Evolutionary conservation across 495 filamentous ascomycete species (phyloP).

Genomic region (Trichoderma parareesei): DNA sequence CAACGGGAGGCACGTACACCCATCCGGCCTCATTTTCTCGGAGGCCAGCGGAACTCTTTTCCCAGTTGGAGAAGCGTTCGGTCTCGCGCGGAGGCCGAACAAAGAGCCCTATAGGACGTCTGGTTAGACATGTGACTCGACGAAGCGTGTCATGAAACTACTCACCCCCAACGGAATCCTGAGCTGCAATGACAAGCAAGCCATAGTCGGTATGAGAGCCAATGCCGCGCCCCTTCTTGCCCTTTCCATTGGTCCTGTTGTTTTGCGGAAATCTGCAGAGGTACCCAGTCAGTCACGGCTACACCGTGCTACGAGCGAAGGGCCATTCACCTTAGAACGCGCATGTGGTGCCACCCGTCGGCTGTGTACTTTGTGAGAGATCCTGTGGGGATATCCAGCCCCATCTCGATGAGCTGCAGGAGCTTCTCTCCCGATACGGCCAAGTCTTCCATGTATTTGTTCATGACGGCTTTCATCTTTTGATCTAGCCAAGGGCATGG

Average conservation of each 20-base stretch:
- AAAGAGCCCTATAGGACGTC: constrained; percentile 25
- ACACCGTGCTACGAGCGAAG: neutral
- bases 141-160: neutral
- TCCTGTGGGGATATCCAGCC: constrained; percentile 23
- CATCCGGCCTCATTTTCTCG: constrained; percentile 34
- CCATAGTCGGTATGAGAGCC: constrained; percentile 42
- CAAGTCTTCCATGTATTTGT: constrained; percentile 23
- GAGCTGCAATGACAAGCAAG: constrained; percentile 35
- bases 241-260: constrained; percentile 35
- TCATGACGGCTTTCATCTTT: constrained; percentile 28
- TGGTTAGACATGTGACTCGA: neutral
- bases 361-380: constrained; percentile 26
- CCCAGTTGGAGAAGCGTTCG: constrained; percentile 36
- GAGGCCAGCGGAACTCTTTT: constrained; percentile 33
- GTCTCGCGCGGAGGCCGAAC: constrained; percentile 28
- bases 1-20: constrained; percentile 34
- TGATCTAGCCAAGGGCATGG: constrained; percentile 37
- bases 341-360: constrained; percentile 42
- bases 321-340: constrained; percentile 28
- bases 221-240: constrained; percentile 36
- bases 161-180: constrained; percentile 36
- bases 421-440: constrained; percentile 30
- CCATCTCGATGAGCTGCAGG: constrained; percentile 30
- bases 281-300: neutral
- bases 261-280: constrained; percentile 28